Evolutionary conservation across 2,329 filamentous ascomycete genomes (phyloP), one percentile per base, ranked within the genome.

Genomic region (Sclerotinia minor): DNA sequence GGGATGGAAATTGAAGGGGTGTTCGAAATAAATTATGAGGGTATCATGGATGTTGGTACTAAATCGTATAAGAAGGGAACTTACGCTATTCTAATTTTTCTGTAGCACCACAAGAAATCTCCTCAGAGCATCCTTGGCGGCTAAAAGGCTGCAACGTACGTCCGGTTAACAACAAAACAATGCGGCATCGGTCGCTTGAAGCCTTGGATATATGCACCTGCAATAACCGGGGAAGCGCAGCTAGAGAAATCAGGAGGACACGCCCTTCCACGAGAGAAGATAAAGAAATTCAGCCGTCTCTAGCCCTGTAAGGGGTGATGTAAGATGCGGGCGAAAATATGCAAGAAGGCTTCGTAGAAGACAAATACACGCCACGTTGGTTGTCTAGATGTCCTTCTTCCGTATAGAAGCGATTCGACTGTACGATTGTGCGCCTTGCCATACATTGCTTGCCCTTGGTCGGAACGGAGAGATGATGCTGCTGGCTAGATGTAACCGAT

Each of bases 61-160:
- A 17, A 32, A 24, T 64, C 38, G 45, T 45, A 55, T 13, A 11
- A 11, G 21, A 54, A 54, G n/a, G 19, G 17, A n/a, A 24, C 52
- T 49, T 57, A 47, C 52, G 8, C 41, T 44, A 65, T 41, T 13
- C 17, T 44, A 24, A 29, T 60, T 26, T 45, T 67, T 13, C 26
- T 29, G 47, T 53, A 45, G 54, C 29, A 67, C 50, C 38, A 57
- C 11, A 35, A 65, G 35, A 35, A 58, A 65, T 61, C 38, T 49
- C 52, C 47, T 60, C 67, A 57, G 44, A 63, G 47, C 60, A 67
- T 67, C 41, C 67, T 69, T 68, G 68, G 71, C 71, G 71, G 71
- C 71, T 71, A 72, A 71, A 71, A 53, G 24, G 38, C 41, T 45
- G 64, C 57, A 41, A 67, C 52, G 32, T 55, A 60, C 55, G 55